phyloP scores from a whole-genome alignment of 345 rosid genomes.

The Corchorus capsularis region DNA sequence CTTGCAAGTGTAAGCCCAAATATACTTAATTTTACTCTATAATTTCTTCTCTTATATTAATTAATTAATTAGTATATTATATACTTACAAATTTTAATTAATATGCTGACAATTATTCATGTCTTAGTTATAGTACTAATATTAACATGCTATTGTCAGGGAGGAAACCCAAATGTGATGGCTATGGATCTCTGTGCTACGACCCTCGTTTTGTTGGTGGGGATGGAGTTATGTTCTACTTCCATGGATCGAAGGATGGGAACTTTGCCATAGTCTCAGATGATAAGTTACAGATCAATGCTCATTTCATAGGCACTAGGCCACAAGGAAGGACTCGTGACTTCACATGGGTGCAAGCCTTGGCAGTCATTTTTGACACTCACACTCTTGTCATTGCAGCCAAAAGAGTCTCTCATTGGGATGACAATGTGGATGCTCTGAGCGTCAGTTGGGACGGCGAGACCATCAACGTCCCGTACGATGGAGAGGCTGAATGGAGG shows the following conservation, averaged over 20 bases:
- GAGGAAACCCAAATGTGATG: slow-evolving; percentile 56
- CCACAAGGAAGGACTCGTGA: slow-evolving; percentile 60
- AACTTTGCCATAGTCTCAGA: slow-evolving; percentile 75
- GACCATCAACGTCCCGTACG: slow-evolving; percentile 36
- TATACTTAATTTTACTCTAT: neutral
- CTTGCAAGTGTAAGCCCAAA: slow-evolving; percentile 73
- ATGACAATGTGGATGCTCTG: slow-evolving; percentile 49
- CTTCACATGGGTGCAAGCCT: slow-evolving; percentile 80
- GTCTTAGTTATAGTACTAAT: neutral
- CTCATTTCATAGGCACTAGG: slow-evolving; percentile 65
- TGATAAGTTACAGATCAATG: slow-evolving; percentile 63
- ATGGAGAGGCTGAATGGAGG: slow-evolving; percentile 54
- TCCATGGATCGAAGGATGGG: slow-evolving; percentile 65
- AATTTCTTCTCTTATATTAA: too few species aligned
- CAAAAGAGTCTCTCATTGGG: slow-evolving; percentile 51
- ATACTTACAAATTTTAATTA: too few species aligned
- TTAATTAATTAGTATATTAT: too few species aligned
- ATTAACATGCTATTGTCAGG: slow-evolving; percentile 33
- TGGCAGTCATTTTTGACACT: slow-evolving; percentile 53
- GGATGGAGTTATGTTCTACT: slow-evolving; percentile 83
- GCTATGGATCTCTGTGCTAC: slow-evolving; percentile 69
- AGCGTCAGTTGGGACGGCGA: slow-evolving; percentile 45
- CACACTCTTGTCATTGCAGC: slow-evolving; percentile 61
- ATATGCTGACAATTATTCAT: neutral
- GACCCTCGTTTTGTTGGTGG: slow-evolving; percentile 80